Percentiles rank a stretch among this genome's conserved stretches.
Evolutionary conservation across 164 flowering plant species (phyloP).

Genomic region (Vitis rotundifolia): DNA sequence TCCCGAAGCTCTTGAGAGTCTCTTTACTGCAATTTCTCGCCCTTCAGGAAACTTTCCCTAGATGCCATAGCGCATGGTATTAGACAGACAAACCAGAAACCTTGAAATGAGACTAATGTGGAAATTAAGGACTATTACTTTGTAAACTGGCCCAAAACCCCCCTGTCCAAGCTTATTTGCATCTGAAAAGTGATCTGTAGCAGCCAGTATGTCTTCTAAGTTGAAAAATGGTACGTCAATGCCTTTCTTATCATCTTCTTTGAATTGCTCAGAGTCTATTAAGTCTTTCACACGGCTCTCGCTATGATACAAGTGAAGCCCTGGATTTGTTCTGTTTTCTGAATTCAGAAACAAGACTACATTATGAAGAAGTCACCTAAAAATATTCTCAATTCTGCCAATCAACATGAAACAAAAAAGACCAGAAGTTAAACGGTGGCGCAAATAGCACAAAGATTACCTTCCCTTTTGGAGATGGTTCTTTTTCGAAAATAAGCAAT

Average conservation of each 20-base stretch:
- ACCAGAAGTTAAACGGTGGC: no score
- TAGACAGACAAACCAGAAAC: not conserved
- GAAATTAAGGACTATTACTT: conserved; percentile 20
- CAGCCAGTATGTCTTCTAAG: conserved; percentile 28
- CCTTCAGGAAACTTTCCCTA: conserved; percentile 35
- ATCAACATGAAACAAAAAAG: no score
- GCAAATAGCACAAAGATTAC: no score
- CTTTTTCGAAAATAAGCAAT: no score
- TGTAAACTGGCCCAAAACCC: conserved; percentile 52
- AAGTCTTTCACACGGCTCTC: conserved; percentile 23
- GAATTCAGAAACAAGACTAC: not conserved
- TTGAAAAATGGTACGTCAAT: conserved; percentile 35
- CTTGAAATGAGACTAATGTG: not conserved
- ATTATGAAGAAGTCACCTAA: not conserved
- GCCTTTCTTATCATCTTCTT: conserved; percentile 26
- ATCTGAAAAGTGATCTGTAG: conserved; percentile 39
- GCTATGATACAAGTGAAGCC: conserved; percentile 17
- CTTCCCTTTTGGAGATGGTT: no score
- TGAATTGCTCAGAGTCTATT: conserved; percentile 27
- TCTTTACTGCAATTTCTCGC: conserved; percentile 39
- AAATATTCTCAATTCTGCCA: no score
- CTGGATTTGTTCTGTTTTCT: conserved; percentile 17
- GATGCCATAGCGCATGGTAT: no score
- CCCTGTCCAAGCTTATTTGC: conserved; percentile 52
- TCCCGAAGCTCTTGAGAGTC: conserved; percentile 39